phyloP scores from a whole-genome alignment of 768 basidiomycete species.

The Harrya chromipes region DNA sequence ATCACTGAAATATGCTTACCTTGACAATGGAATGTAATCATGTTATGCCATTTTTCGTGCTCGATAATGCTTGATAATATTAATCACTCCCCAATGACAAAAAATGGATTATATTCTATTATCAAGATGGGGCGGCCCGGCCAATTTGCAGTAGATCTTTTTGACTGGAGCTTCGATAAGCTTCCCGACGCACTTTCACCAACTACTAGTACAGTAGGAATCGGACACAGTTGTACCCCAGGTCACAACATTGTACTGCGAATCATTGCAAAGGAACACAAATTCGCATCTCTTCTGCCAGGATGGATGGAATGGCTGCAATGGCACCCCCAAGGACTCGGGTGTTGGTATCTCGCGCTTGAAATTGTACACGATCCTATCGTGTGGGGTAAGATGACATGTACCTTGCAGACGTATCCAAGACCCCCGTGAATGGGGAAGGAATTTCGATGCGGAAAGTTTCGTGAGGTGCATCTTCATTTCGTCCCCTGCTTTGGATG shows the following conservation, averaged over 20 bases:
- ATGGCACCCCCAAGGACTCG: neutral
- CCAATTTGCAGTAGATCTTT: too few species aligned
- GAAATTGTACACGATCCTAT: constrained; percentile 39
- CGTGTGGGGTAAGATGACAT: constrained; percentile 21
- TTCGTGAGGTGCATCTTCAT: constrained; percentile 34
- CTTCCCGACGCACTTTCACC: constrained; percentile 17
- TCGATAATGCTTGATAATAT: too few species aligned
- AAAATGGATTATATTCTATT: too few species aligned
- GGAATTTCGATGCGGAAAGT: constrained; percentile 38
- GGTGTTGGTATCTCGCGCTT: constrained; percentile 17
- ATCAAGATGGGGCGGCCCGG: too few species aligned
- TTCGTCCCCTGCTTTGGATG: too few species aligned
- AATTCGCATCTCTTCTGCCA: constrained; percentile 40
- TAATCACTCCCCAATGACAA: too few species aligned
- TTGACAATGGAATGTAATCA: too few species aligned
- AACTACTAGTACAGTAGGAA: too few species aligned
- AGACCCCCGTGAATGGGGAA: constrained; percentile 44
- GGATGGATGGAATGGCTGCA: neutral
- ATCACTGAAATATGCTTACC: too few species aligned
- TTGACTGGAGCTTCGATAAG: constrained; percentile 23
- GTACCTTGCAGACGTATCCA: neutral
- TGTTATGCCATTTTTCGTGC: too few species aligned
- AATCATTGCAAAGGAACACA: constrained; percentile 32
- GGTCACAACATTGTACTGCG: constrained; percentile 31
- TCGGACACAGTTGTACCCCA: too few species aligned